Base-by-base conservation (phyloP, 2,329 filamentous ascomycete genomes). In the Neofusicoccum sp. region DNA sequence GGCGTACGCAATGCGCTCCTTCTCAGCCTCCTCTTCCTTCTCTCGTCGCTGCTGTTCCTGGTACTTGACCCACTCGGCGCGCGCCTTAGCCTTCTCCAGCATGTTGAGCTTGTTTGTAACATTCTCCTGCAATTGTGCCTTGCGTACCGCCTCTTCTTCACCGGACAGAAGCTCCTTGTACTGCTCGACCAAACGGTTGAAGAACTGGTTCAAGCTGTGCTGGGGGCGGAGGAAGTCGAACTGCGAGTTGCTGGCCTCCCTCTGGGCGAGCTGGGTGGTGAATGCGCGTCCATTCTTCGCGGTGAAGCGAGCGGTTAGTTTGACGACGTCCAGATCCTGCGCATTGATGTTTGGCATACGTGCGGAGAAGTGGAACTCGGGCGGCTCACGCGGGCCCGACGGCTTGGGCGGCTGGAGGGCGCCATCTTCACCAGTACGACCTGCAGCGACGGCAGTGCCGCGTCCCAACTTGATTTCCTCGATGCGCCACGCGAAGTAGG, bases 341-440 rank as follows among this genome's bases (percentile, higher is more conserved):
- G 96, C 91, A 76, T 89, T 96, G 78, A 99, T 96, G 67, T 93
- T 93, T 61, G 95, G 95, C 91, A 98, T 96, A 73, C 93, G 89
- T 67, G 95, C 93, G 60, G 91, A 96, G 79, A 97, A 99, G 67
- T 90, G 86, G 71, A 96, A 98, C 69, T 93, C 89, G 61, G 89
- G 85, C 14, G 95, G 95, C 70, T 93, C 87, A 44, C 89, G 87
- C 6, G 93, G 93, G 24, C 93, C 93, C 74, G 89, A 85, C 44
- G 91, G 88, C 72, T 89, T 91, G 73, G 85, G 83, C 53, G 76
- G 80, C 67, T 79, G 80, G 54, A 80, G 78, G 14, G 74, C 78
- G 24, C 79, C 78, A 12, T 80, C 78, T 67, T 92, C 89, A 62
- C 84, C 87, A 44, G 82, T 83, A 67, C 89, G 85, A 57, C 92